Conservation (phyloP, 2,329 filamentous ascomycete species). For the Exophiala sp. region DNA sequence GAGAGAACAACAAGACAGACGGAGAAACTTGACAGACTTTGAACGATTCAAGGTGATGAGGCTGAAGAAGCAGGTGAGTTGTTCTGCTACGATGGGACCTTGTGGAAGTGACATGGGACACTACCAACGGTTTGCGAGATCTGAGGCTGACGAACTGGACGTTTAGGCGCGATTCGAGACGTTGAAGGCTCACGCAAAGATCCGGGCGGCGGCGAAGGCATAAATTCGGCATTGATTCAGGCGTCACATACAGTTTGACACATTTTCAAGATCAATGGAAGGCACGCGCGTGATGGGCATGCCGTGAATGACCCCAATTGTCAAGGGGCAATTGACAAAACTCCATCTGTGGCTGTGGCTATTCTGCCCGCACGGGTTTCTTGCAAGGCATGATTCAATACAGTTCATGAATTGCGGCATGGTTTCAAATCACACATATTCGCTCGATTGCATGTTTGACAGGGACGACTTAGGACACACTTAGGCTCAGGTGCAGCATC, state of each 20-base stretch:
- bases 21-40: constrained; percentile 92
- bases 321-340: constrained; percentile 3
- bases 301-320: constrained; percentile 7
- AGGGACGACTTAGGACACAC: not conserved
- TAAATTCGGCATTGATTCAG: constrained; percentile 22
- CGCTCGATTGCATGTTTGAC: not conserved
- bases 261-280: constrained; percentile 11
- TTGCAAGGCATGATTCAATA: constrained; percentile 23
- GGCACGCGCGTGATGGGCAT: constrained; percentile 18
- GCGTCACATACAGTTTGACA: constrained; percentile 17
- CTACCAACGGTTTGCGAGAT: not conserved
- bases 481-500: not conserved
- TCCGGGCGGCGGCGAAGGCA: constrained; percentile 70
- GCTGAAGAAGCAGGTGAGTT: constrained; percentile 92
- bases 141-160: constrained; percentile 9
- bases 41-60: constrained; percentile 99
- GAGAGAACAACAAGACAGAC: constrained; percentile 75
- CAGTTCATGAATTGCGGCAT: constrained; percentile 19
- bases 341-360: constrained; percentile 15
- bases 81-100: not conserved
- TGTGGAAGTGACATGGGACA: not conserved
- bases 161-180: constrained; percentile 79
- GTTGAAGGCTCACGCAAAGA: constrained; percentile 90
- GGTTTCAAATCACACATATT: not conserved
- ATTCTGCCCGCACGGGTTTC: constrained; percentile 14